phyloP scores from a whole-genome alignment of 257 asterid species.

The Agastache rugosa region DNA sequence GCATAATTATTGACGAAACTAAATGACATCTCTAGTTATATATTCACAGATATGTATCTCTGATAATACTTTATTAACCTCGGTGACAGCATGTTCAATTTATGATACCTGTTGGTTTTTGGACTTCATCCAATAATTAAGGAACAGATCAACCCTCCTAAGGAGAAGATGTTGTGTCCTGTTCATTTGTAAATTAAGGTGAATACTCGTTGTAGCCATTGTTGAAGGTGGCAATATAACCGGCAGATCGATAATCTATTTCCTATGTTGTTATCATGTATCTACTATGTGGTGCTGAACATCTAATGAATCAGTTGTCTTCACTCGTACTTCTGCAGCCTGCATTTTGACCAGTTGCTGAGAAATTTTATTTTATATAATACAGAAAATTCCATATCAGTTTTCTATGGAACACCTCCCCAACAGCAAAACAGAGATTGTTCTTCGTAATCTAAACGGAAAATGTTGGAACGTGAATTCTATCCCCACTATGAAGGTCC shows the following conservation, averaged over 20 bases:
- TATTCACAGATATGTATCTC: background rate
- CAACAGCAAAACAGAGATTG: constrained; percentile 68
- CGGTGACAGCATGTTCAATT: constrained; percentile 8
- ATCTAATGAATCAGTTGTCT: background rate
- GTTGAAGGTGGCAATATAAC: constrained; percentile 13
- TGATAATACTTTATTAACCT: background rate
- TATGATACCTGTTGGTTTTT: constrained; percentile 7
- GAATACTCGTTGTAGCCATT: background rate
- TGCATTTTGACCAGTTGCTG: constrained; percentile 36
- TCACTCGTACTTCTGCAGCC: constrained; percentile 7
- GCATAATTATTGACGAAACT: background rate
- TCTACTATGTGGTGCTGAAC: background rate
- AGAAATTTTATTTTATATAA: constrained; percentile 29
- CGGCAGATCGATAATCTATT: constrained; percentile 7
- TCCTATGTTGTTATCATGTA: background rate
- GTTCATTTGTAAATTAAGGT: constrained; percentile 17
- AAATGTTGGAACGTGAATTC: constrained; percentile 90
- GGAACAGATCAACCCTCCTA: background rate
- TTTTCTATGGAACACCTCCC: constrained; percentile 87
- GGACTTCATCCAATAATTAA: background rate
- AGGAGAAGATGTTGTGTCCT: constrained; percentile 7
- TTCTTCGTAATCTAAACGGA: constrained; percentile 75
- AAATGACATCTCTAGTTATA: background rate
- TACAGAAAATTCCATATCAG: constrained; percentile 85
- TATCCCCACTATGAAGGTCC: constrained; percentile 81